These are phyloP conservation scores for Orbilia brochopaga DNA, from an alignment of 2,329 filamentous ascomycete genomes.

Conservation along the genomic window DNA sequence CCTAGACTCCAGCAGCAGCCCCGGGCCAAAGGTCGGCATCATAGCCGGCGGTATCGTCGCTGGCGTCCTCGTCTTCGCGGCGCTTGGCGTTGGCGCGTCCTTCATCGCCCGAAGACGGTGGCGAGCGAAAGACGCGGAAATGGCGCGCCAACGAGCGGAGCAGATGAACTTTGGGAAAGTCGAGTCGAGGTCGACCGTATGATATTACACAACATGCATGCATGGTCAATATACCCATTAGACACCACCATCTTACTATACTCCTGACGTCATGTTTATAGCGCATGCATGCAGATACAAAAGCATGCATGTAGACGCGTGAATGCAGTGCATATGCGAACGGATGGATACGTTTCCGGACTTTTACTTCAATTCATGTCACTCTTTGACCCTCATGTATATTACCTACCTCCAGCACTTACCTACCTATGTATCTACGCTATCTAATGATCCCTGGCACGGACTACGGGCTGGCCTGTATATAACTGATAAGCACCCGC, in stretches of 20 bases:
- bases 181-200: slow-evolving; percentile 6
- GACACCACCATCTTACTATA: no score
- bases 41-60: slow-evolving; percentile 39
- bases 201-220: background rate
- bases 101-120: slow-evolving; percentile 29
- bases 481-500: background rate
- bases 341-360: background rate
- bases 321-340: background rate
- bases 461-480: background rate
- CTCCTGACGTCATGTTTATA: no score
- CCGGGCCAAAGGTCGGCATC: slow-evolving; percentile 31
- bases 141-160: slow-evolving; percentile 31
- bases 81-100: slow-evolving; percentile 21
- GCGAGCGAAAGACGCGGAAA: slow-evolving; percentile 14
- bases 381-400: background rate
- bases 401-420: background rate
- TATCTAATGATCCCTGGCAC: background rate
- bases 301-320: background rate
- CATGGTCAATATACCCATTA: background rate
- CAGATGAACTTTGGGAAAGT: slow-evolving; percentile 35
- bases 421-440: background rate
- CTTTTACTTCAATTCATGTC: slow-evolving; percentile 1
- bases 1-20: slow-evolving; percentile 7
- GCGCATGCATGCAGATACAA: no score
- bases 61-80: slow-evolving; percentile 33